Percentiles rank a stretch among this genome's conserved stretches.
Conservation (phyloP, 2,329 filamentous ascomycete species). For the Didymella exigua region DNA sequence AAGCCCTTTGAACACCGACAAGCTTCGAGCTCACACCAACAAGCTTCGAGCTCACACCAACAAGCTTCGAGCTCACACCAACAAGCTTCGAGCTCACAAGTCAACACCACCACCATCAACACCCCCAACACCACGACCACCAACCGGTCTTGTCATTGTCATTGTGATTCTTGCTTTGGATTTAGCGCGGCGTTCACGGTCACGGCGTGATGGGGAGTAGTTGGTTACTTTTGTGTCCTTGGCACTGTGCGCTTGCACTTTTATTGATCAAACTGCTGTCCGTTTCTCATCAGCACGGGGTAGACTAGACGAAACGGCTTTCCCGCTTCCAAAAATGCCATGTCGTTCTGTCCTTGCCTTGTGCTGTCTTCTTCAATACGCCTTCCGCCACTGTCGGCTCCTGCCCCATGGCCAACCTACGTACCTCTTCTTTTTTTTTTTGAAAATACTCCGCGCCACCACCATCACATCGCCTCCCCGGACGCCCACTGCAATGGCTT, state of each 20-base stretch:
- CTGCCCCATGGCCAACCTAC: too few relatives aligned
- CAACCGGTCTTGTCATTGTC: neutral
- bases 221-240: neutral
- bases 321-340: neutral
- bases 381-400: neutral
- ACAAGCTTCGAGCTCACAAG: neutral
- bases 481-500: neutral
- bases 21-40: too few relatives aligned
- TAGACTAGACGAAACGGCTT: neutral
- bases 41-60: too few relatives aligned
- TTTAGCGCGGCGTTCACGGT: constrained; percentile 18
- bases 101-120: neutral
- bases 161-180: neutral
- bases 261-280: neutral
- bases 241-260: neutral
- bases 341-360: neutral
- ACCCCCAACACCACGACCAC: neutral
- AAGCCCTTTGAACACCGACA: too few relatives aligned
- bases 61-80: too few relatives aligned
- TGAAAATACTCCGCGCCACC: too few relatives aligned
- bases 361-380: neutral
- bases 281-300: neutral
- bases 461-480: too few relatives aligned
- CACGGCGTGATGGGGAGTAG: constrained; percentile 1
- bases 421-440: too few relatives aligned